Percentiles rank a stretch among this genome's conserved stretches.
Conservation (phyloP, 2,329 filamentous ascomycete genomes). For the Penicillium brasilianum region DNA sequence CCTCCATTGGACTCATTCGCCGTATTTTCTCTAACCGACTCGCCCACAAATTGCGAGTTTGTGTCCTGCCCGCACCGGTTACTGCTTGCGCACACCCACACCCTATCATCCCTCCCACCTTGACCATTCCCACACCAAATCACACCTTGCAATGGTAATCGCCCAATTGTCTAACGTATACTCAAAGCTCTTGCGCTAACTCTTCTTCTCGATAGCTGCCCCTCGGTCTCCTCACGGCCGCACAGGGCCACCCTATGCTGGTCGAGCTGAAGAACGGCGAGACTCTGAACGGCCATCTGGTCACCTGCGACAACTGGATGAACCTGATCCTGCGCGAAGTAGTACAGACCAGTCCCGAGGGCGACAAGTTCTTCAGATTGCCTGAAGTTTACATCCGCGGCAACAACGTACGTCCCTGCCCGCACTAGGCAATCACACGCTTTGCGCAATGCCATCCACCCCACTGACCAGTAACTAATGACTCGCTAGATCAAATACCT, state of each 20-base stretch:
- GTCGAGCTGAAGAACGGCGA: constrained; percentile 98
- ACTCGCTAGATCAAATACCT: constrained; percentile 89
- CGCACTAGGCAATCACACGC: not conserved
- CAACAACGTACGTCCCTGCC: constrained; percentile 76
- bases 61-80: constrained; percentile 12
- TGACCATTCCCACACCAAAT: constrained; percentile 23
- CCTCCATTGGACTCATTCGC: constrained; percentile 3
- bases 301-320: constrained; percentile 99
- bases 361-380: constrained; percentile 89
- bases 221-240: constrained; percentile 84
- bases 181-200: constrained; percentile 12
- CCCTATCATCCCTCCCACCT: constrained; percentile 30
- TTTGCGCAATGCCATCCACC: not conserved
- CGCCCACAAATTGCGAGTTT: not conserved
- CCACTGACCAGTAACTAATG: not conserved
- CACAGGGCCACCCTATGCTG: constrained; percentile 96
- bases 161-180: not conserved
- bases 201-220: constrained; percentile 56
- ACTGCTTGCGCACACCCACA: constrained; percentile 13
- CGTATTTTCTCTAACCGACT: not conserved
- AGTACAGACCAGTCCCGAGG: constrained; percentile 92
- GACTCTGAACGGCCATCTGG: constrained; percentile 92
- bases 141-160: constrained; percentile 31
- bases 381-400: constrained; percentile 96
- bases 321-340: constrained; percentile 97